Percentiles rank a stretch among this genome's conserved stretches.
Evolutionary conservation across 495 filamentous ascomycete species (phyloP).

Genomic region (Tetracladium setigerum): DNA sequence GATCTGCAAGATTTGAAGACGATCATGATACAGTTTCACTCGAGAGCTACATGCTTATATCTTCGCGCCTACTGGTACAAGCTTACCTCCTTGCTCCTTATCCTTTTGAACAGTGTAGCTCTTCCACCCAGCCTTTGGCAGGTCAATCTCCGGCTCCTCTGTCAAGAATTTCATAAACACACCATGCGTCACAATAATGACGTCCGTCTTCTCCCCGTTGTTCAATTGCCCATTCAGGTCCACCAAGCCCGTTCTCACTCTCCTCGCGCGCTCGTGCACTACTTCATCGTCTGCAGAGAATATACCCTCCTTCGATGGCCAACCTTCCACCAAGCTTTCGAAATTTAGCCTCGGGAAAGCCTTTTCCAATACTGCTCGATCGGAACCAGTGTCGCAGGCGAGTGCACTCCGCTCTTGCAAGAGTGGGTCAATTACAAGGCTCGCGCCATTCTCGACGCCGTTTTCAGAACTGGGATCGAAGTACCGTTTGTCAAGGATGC

Average conservation of each 20-base stretch:
- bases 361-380: slow-evolving; percentile 4
- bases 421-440: slow-evolving; percentile 19
- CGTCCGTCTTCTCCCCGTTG: slow-evolving; percentile 4
- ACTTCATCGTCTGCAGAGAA: not conserved
- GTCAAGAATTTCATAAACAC: slow-evolving; percentile 28
- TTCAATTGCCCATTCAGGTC: slow-evolving; percentile 1
- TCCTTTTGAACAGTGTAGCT: no score
- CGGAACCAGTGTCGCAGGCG: slow-evolving; percentile 31
- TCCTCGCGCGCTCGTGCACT: not conserved
- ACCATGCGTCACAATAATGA: slow-evolving; percentile 24
- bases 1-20: no score
- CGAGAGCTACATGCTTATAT: no score
- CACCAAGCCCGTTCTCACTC: not conserved
- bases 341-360: no score
- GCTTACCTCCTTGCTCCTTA: no score
- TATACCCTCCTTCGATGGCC: not conserved
- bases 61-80: no score
- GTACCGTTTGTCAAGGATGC: not conserved
- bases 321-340: no score
- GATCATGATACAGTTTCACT: no score
- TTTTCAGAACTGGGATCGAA: not conserved
- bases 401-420: slow-evolving; percentile 31
- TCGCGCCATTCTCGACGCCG: not conserved
- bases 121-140: slow-evolving; percentile 27
- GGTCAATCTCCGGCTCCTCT: slow-evolving; percentile 20